Conservation (phyloP, 2,329 filamentous ascomycete species). For the Neopestalotiopsis clavispora region DNA sequence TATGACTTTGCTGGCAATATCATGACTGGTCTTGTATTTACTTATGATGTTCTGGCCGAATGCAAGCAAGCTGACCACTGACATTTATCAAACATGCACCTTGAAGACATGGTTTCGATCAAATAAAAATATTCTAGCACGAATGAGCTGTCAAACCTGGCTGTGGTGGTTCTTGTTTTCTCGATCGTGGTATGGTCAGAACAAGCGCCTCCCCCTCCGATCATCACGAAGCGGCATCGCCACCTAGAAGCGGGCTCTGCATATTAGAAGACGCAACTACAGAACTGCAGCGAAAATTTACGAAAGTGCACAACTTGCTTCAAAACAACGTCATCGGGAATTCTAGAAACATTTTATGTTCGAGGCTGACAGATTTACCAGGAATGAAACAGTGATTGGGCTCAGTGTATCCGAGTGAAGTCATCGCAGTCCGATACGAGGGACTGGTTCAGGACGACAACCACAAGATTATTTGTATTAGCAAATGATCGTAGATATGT, state of each 20-base stretch:
- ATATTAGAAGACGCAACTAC: neutral
- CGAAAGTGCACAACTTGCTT: neutral
- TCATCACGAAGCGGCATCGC: neutral
- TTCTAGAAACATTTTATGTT: neutral
- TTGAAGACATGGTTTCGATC: neutral
- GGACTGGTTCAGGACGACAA: neutral
- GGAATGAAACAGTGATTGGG: neutral
- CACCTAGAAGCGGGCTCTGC: neutral
- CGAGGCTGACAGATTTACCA: neutral
- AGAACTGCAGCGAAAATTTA: neutral
- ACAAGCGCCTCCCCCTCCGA: neutral
- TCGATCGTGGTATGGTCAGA: neutral
- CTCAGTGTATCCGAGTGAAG: neutral
- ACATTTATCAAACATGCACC: neutral
- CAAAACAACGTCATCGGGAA: neutral
- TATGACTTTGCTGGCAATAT: no score
- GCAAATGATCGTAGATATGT: neutral
- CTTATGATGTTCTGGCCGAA: no score
- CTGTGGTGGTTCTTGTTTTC: neutral
- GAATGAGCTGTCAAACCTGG: neutral
- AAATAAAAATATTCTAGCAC: neutral
- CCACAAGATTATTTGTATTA: slow-evolving; percentile 1
- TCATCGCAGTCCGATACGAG: neutral
- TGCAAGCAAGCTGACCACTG: neutral
- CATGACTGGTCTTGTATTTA: no score